These are phyloP conservation scores for Talaromyces stipitatus DNA, from an alignment of 495 filamentous ascomycete species.

Conservation along the genomic window DNA sequence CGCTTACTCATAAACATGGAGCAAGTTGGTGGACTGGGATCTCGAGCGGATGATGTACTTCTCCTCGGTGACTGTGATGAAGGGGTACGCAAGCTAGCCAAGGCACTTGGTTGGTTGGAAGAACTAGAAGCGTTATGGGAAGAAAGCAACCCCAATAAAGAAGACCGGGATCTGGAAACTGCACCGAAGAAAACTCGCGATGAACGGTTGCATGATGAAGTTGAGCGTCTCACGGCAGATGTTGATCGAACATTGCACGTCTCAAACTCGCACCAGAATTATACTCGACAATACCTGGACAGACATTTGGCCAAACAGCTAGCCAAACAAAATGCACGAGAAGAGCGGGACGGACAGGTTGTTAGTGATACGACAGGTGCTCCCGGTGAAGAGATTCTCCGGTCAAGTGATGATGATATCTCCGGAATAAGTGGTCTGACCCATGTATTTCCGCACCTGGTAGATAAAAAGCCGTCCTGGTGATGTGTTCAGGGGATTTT, in stretches of 20 bases:
- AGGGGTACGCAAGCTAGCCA: constrained; percentile 75
- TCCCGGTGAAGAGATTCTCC: neutral
- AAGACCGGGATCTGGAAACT: constrained; percentile 24
- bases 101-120: constrained; percentile 75
- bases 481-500: neutral
- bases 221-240: constrained; percentile 45
- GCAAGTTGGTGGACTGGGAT: constrained; percentile 72
- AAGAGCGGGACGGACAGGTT: neutral
- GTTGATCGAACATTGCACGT: constrained; percentile 43
- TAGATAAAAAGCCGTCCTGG: constrained; percentile 8
- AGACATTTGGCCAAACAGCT: constrained; percentile 2
- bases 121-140: constrained; percentile 72
- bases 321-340: neutral
- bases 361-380: neutral
- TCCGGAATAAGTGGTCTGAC: constrained; percentile 14
- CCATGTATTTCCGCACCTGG: constrained; percentile 42
- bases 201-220: constrained; percentile 46
- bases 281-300: constrained; percentile 31
- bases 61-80: constrained; percentile 71
- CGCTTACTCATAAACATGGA: constrained; percentile 85
- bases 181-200: constrained; percentile 36
- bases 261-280: constrained; percentile 35
- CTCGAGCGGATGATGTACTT: constrained; percentile 67
- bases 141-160: constrained; percentile 38
- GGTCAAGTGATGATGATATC: neutral